Evolutionary conservation across 2,329 filamentous ascomycete genomes (phyloP), one percentile per base, ranked within the genome.

Genomic region (Fusarium proliferatum): DNA sequence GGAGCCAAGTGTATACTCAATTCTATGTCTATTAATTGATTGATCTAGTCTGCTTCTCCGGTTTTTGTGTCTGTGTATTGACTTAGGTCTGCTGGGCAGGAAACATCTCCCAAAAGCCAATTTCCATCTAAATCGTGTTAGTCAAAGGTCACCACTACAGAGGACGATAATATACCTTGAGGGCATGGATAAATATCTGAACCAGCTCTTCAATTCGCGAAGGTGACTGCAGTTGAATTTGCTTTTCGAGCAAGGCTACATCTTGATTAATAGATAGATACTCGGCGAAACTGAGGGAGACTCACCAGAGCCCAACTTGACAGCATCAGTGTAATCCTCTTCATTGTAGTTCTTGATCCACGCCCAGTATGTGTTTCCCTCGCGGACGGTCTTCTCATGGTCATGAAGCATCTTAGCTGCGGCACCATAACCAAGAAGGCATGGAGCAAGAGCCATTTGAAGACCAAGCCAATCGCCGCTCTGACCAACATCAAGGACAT

Each of bases 311-410:
- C 94, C 94, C 6, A 90, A 86, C 72, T 85, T 86, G 61, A 97
- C 93, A 10, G 94, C 93, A 70, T 91, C 86, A 2, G 86, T 83
- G 75, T 97, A 98, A 80, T 96, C 93, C 2, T 94, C 91, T 5
- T 91, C 93, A 21, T 93, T 89, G 79, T 98, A 98, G 78, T 94
- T 97, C 79, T 95, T 87, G 74, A 98, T 94, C 96, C 96, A 98
- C 51, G 91, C 88, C 92, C 93, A 96, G 84, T 97, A 98, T 23
- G 84, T 86, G 80, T 96, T 97, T 0, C 86, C 89, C 17, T 92
- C 86, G 43, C 87, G 86, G 69, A 85, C 85, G 41, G 90, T 92
- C n/a, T 84, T 85, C 55, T 87, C 83, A 69, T 93, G 91, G 19
- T 85, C 85, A 76, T 91, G 87, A 6, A 97, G 86, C 77, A 94